Evolutionary conservation across 1,139 yeast species (phyloP).

Genomic region (Petasospora fabianii): DNA sequence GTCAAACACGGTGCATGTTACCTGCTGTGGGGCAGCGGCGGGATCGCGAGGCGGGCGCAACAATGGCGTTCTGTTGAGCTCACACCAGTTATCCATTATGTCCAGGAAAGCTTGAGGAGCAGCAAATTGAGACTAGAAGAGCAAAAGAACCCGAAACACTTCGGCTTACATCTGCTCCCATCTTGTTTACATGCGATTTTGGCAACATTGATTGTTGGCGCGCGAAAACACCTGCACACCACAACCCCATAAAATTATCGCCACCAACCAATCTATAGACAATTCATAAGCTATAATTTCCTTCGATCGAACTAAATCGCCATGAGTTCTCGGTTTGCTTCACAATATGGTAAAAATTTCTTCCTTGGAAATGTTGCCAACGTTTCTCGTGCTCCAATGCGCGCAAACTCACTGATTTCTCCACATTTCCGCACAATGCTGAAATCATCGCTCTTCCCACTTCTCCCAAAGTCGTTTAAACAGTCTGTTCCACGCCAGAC

Average conservation of each 20-base stretch:
- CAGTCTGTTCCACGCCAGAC: neutral
- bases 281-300: no score
- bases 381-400: neutral
- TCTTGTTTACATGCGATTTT: no score
- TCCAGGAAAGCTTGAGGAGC: no score
- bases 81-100: conserved; percentile 28
- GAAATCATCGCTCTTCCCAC: conserved; percentile 11
- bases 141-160: no score
- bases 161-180: no score
- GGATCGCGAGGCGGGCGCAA: conserved; percentile 23
- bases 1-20: conserved; percentile 49
- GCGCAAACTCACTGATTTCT: neutral
- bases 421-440: conserved; percentile 2
- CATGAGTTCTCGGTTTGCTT: conserved; percentile 12
- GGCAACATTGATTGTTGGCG: no score
- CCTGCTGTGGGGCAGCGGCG: conserved; percentile 12
- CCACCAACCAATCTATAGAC: no score
- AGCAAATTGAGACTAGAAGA: no score
- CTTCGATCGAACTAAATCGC: no score
- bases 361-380: conserved; percentile 18
- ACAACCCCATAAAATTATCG: no score
- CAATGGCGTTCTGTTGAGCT: conserved; percentile 18
- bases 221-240: no score
- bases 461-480: conserved; percentile 6
- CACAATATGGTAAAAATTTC: conserved; percentile 17